Percentiles rank a stretch among this genome's conserved stretches.
Conservation (phyloP, 179 eudicot genomes). For the Gypsophila paniculata region DNA sequence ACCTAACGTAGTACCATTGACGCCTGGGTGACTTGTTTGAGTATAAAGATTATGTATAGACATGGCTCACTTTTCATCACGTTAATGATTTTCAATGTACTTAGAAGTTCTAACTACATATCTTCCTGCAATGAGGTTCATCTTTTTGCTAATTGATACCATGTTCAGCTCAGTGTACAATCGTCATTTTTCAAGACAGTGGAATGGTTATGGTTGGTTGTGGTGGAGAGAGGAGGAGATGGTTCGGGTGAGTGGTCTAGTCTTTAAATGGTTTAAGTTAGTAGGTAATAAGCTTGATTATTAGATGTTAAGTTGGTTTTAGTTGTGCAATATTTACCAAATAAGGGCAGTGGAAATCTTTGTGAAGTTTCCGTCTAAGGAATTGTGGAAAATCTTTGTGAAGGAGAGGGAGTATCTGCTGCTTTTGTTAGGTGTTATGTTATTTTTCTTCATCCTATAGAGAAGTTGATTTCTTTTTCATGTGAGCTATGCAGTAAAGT, state of each 20-base stretch:
- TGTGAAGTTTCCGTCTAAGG: too few species aligned
- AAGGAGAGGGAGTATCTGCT: neutral
- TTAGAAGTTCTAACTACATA: neutral
- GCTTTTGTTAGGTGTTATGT: conserved; percentile 5
- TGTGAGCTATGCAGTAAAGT: neutral
- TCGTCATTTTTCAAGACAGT: too few species aligned
- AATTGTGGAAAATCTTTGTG: too few species aligned
- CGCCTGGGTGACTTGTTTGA: neutral
- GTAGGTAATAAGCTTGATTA: too few species aligned
- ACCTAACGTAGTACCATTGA: neutral
- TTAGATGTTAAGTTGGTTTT: too few species aligned
- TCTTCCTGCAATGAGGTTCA: neutral
- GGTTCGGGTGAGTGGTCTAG: too few species aligned
- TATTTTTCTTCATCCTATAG: neutral
- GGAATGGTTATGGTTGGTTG: too few species aligned
- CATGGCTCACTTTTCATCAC: neutral
- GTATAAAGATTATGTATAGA: neutral
- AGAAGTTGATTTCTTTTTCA: conserved; percentile 11
- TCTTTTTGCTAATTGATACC: neutral
- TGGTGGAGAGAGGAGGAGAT: too few species aligned
- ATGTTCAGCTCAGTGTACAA: neutral
- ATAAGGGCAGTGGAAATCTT: too few species aligned
- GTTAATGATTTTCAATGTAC: neutral
- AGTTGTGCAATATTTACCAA: too few species aligned
- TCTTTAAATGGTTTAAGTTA: too few species aligned